phyloP scores from a whole-genome alignment of 352 stramenopile species.

The Globisporangium radiosum region DNA sequence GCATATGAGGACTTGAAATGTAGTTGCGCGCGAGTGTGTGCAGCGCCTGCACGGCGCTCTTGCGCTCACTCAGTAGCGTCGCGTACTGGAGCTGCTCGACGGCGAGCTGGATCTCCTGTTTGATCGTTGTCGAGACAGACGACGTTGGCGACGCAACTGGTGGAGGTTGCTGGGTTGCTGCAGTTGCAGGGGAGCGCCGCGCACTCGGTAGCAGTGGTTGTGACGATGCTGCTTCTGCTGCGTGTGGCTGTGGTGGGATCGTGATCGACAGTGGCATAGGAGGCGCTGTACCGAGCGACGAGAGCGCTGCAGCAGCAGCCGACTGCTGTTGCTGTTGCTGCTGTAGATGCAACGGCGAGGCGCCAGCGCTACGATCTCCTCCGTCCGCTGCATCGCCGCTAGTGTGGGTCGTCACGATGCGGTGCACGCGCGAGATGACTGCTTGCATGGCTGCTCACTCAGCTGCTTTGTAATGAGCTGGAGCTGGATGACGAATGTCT shows the following conservation, averaged over 20 bases:
- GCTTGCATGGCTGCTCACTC: constrained; percentile 38
- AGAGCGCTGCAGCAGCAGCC: not conserved
- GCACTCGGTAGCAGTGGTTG: not conserved
- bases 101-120: constrained; percentile 34
- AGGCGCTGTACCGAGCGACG: not conserved
- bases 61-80: constrained; percentile 67
- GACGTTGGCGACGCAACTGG: not conserved
- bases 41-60: constrained; percentile 47
- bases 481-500: not conserved
- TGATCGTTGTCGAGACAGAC: not conserved
- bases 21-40: constrained; percentile 30
- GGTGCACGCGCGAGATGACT: constrained; percentile 64
- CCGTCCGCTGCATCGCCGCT: constrained; percentile 6
- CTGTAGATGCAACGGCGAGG: not conserved
- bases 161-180: not conserved
- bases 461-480: not conserved
- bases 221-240: not conserved
- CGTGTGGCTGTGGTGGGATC: no score
- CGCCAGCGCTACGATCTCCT: not conserved
- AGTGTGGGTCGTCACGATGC: constrained; percentile 41
- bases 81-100: constrained; percentile 70
- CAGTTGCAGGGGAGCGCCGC: not conserved
- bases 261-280: no score
- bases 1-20: not conserved
- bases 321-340: not conserved